These are phyloP conservation scores for Pulveroboletus sp. DNA, from an alignment of 768 basidiomycete species.

Conservation along the genomic window DNA sequence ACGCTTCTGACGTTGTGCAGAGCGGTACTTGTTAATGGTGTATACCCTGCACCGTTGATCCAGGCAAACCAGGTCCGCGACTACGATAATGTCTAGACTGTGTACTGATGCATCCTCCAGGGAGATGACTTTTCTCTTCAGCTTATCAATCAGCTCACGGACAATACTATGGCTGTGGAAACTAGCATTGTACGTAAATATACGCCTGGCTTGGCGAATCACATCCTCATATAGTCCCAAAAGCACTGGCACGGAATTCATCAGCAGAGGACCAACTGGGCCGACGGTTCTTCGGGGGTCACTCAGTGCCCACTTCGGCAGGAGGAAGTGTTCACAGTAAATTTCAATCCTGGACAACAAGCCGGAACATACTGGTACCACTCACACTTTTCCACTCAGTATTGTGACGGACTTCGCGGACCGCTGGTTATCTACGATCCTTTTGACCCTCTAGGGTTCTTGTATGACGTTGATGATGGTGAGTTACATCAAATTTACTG, in stretches of 20 bases:
- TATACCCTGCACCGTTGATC: conserved; percentile 46
- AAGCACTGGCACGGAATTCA: conserved; percentile 33
- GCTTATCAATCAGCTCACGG: conserved; percentile 42
- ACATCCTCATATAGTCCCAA: conserved; percentile 12
- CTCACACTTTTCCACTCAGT: conserved; percentile 35
- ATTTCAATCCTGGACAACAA: conserved; percentile 31
- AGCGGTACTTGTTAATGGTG: conserved; percentile 40
- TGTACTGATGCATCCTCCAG: conserved; percentile 21
- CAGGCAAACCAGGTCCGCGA: conserved; percentile 30
- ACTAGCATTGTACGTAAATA: conserved; percentile 37
- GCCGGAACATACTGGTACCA: conserved; percentile 50
- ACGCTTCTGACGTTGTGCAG: conserved; percentile 18
- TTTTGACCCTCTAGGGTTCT: conserved; percentile 33
- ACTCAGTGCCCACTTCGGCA: conserved; percentile 42
- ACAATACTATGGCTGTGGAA: conserved; percentile 41
- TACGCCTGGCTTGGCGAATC: neutral
- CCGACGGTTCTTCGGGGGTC: conserved; percentile 35
- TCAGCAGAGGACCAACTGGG: conserved; percentile 29
- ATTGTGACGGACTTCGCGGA: conserved; percentile 42
- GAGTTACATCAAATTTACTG: neutral
- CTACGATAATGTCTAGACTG: neutral
- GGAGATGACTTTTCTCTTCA: conserved; percentile 37
- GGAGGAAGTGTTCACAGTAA: conserved; percentile 32
- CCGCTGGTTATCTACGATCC: conserved; percentile 43
- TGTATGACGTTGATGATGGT: conserved; percentile 49